Evolutionary conservation across 78 protist species (phyloP).

Genomic region (Mastigamoeba balamuthi): DNA sequence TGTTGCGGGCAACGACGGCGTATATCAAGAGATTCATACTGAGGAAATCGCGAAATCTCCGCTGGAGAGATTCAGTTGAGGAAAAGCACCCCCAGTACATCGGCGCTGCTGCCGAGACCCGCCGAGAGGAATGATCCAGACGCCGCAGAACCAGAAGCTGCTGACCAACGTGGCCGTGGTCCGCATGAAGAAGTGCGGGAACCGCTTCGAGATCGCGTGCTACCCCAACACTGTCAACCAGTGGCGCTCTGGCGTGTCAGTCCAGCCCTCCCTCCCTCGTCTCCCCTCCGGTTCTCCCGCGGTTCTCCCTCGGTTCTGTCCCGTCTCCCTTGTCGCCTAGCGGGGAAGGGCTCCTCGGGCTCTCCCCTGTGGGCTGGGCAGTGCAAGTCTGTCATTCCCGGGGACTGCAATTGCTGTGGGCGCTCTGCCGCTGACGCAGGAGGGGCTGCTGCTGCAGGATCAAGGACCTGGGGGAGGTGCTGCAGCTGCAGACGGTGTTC

Average conservation of each 20-base stretch:
- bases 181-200: constrained; percentile 63
- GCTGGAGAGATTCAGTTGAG: no score
- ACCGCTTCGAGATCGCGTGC: constrained; percentile 85
- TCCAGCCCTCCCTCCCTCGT: background rate
- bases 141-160: constrained; percentile 68
- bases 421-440: background rate
- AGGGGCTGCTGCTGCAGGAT: constrained; percentile 15
- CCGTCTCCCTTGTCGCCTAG: background rate
- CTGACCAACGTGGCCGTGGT: constrained; percentile 89
- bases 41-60: no score
- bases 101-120: no score
- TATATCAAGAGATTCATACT: no score
- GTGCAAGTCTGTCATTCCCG: no score
- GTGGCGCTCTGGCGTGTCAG: constrained; percentile 73
- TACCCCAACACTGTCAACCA: constrained; percentile 77
- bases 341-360: no score
- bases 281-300: background rate
- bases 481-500: constrained; percentile 77
- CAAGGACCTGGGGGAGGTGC: constrained; percentile 86
- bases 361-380: no score
- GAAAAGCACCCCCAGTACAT: no score
- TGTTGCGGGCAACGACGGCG: no score
- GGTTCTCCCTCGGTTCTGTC: background rate
- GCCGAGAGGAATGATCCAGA: constrained; percentile 4
- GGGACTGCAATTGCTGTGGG: no score